These are phyloP conservation scores for Stellera chamaejasme DNA, from an alignment of 345 rosid species.

Conservation along the genomic window DNA sequence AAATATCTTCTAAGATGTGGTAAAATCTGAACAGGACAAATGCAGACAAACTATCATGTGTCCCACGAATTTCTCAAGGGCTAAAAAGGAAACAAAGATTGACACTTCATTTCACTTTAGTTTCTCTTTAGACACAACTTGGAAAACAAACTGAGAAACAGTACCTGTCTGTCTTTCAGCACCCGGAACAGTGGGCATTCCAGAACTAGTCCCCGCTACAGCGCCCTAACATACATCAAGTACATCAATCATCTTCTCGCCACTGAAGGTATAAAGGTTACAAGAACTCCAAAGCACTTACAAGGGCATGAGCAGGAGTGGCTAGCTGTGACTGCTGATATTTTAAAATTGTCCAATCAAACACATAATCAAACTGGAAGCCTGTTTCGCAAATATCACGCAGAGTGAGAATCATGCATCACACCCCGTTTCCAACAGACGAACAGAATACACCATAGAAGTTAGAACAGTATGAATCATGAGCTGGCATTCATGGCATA, in stretches of 20 bases:
- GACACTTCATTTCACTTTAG: too few relatives aligned
- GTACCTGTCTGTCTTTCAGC: slow-evolving; percentile 62
- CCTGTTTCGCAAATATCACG: slow-evolving; percentile 33
- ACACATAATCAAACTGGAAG: slow-evolving; percentile 91
- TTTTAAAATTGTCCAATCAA: slow-evolving; percentile 98
- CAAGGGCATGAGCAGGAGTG: slow-evolving; percentile 52
- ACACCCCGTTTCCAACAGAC: too few relatives aligned
- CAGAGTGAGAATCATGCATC: background rate
- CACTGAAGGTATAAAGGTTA: background rate
- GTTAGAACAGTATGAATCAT: background rate
- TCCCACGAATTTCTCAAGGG: too few relatives aligned
- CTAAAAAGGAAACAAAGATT: too few relatives aligned
- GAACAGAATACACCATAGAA: background rate
- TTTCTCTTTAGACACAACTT: background rate
- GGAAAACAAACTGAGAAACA: background rate
- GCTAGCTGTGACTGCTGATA: slow-evolving; percentile 91
- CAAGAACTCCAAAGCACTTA: slow-evolving; percentile 12
- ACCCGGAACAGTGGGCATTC: slow-evolving; percentile 37
- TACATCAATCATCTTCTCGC: slow-evolving; percentile 7
- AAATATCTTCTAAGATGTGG: too few relatives aligned
- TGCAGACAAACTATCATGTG: too few relatives aligned
- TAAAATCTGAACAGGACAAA: too few relatives aligned
- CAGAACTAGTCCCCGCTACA: slow-evolving; percentile 76
- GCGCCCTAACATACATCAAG: slow-evolving; percentile 36
- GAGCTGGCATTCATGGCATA: background rate